These are phyloP conservation scores for Solanum arcanum DNA, from an alignment of 257 asterid species.

Conservation along the genomic window DNA sequence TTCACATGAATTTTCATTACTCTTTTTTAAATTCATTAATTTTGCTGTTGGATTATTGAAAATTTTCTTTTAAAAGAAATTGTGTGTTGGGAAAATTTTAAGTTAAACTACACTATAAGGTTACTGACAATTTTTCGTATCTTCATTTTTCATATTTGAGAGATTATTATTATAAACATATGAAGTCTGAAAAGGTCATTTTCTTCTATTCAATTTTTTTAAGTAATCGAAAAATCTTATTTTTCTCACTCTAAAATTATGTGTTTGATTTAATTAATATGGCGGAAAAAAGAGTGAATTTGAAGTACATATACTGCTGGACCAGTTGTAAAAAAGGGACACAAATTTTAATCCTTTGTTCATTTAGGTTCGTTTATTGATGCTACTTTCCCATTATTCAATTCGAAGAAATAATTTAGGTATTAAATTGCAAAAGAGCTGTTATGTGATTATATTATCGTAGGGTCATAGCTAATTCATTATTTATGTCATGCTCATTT, in stretches of 20 bases:
- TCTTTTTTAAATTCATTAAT: neutral
- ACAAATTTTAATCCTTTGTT: neutral
- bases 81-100: neutral
- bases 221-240: neutral
- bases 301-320: neutral
- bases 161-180: no score
- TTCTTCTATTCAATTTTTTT: no score
- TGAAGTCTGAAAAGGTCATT: no score
- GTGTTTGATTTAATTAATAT: neutral
- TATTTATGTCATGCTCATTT: neutral
- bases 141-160: neutral
- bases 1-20: neutral
- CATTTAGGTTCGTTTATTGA: slow-evolving; percentile 3
- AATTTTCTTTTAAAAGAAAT: neutral
- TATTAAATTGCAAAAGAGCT: neutral
- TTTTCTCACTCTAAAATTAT: neutral
- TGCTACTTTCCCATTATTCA: neutral
- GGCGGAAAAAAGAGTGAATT: neutral
- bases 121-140: neutral
- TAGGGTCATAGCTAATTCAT: neutral
- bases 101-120: neutral
- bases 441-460: neutral
- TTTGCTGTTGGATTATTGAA: neutral
- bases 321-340: slow-evolving; percentile 4
- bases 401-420: neutral